Percentiles rank a stretch among this genome's conserved stretches.
Evolutionary conservation across 2,329 filamentous ascomycete species (phyloP).

Genomic region (Xylariomycetidae sp.): DNA sequence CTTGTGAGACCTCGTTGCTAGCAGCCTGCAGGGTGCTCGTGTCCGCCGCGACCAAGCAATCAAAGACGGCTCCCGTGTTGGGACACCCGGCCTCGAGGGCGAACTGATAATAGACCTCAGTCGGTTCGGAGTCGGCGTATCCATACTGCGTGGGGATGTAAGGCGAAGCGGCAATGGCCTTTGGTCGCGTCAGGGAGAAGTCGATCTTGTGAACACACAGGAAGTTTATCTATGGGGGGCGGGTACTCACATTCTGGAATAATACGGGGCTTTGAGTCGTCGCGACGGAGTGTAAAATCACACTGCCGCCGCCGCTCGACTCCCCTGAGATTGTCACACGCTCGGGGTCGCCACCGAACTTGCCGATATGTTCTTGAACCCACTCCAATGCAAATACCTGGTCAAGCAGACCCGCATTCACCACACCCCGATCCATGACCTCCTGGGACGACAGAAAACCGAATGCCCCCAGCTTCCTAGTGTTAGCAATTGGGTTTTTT

Average conservation of each 20-base stretch:
- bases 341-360: conserved; percentile 48
- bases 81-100: conserved; percentile 36
- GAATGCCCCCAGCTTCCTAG: conserved; percentile 4
- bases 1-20: conserved; percentile 14
- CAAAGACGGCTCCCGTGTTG: conserved; percentile 17
- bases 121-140: conserved; percentile 40
- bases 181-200: too few relatives aligned
- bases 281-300: conserved; percentile 41
- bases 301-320: conserved; percentile 47
- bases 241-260: conserved; percentile 31
- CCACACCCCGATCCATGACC: background rate
- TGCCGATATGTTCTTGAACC: conserved; percentile 46
- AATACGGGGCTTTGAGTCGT: conserved; percentile 36
- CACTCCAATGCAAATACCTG: conserved; percentile 36
- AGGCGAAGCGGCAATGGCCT: conserved; percentile 23
- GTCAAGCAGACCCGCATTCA: conserved; percentile 5
- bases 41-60: conserved; percentile 23
- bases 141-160: conserved; percentile 45
- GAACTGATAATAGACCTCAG: conserved; percentile 41
- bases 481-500: background rate
- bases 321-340: conserved; percentile 52
- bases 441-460: conserved; percentile 4
- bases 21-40: conserved; percentile 21
- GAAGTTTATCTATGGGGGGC: too few relatives aligned
- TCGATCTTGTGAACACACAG: too few relatives aligned